phyloP scores from a whole-genome alignment of 352 stramenopile genomes.

The Blastocystis sp. region DNA sequence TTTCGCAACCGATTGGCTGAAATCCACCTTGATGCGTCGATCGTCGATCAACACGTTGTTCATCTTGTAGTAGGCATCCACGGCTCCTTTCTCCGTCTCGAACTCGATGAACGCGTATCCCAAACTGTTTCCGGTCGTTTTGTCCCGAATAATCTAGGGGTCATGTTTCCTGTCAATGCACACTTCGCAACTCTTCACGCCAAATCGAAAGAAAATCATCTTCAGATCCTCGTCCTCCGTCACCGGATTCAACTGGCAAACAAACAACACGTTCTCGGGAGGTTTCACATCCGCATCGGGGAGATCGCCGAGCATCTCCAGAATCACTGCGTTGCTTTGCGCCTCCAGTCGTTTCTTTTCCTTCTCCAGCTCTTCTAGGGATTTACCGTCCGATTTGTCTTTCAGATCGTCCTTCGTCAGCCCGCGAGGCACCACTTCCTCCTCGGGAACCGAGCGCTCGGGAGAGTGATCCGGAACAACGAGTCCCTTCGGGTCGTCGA shows the following conservation, averaged over 20 bases:
- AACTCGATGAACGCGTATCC: slow-evolving; percentile 99
- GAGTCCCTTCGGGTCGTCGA: slow-evolving; percentile 69
- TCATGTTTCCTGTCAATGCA: not conserved
- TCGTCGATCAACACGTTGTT: slow-evolving; percentile 98
- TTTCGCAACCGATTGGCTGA: slow-evolving; percentile 92
- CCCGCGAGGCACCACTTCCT: slow-evolving; percentile 78
- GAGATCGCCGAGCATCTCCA: slow-evolving; percentile 97
- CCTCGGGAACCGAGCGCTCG: slow-evolving; percentile 65
- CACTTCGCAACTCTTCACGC: slow-evolving; percentile 62
- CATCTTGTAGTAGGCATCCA: slow-evolving; percentile 95
- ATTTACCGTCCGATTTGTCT: slow-evolving; percentile 62
- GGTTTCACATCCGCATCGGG: slow-evolving; percentile 88
- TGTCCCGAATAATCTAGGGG: slow-evolving; percentile 87
- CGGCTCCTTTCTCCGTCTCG: slow-evolving; percentile 77
- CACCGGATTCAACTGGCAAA: slow-evolving; percentile 84
- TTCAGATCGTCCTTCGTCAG: slow-evolving; percentile 77
- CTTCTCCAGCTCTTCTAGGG: slow-evolving; percentile 59
- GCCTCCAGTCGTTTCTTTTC: slow-evolving; percentile 48
- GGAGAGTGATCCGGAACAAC: slow-evolving; percentile 74
- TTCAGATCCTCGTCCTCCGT: slow-evolving; percentile 82
- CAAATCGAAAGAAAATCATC: slow-evolving; percentile 83
- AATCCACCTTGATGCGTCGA: slow-evolving; percentile 85
- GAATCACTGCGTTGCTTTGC: slow-evolving; percentile 68
- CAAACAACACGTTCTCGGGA: slow-evolving; percentile 94
- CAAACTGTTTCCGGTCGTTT: slow-evolving; percentile 87